phyloP scores from a whole-genome alignment of 768 basidiomycete genomes.

The Lyophyllum semitale region DNA sequence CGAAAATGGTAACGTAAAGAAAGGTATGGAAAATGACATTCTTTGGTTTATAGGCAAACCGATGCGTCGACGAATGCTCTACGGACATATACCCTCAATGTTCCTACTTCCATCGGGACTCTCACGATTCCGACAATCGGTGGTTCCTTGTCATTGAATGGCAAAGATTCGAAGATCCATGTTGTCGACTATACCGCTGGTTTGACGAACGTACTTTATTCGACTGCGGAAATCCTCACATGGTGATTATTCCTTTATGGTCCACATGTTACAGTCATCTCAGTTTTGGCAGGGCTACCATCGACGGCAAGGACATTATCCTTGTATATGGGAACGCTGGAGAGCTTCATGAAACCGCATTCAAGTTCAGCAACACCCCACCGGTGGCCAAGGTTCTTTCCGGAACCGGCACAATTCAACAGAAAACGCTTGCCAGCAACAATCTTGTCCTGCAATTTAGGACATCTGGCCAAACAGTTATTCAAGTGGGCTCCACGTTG shows the following conservation, averaged over 20 bases:
- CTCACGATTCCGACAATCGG: constrained; percentile 45
- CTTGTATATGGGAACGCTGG: constrained; percentile 48
- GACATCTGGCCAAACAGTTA: constrained; percentile 47
- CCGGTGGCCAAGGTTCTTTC: constrained; percentile 36
- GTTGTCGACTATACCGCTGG: constrained; percentile 52
- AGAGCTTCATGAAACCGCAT: constrained; percentile 51
- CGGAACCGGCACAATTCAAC: constrained; percentile 35
- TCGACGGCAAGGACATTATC: constrained; percentile 49
- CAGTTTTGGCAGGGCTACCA: constrained; percentile 39
- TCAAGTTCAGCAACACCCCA: constrained; percentile 32
- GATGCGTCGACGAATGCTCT: constrained; percentile 38
- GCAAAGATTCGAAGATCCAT: constrained; percentile 56
- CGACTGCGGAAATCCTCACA: constrained; percentile 50
- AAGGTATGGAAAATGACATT: not conserved
- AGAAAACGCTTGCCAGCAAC: constrained; percentile 32
- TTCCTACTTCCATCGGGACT: constrained; percentile 46
- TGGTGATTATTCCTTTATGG: constrained; percentile 30
- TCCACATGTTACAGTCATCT: not conserved
- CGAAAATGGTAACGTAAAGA: not conserved
- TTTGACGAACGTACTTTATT: constrained; percentile 43
- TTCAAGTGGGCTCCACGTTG: constrained; percentile 42
- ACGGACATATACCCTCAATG: constrained; percentile 42
- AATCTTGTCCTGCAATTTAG: constrained; percentile 45
- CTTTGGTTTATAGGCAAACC: constrained; percentile 30
- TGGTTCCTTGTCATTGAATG: constrained; percentile 43